Percentiles rank a stretch among this genome's conserved stretches.
Conservation (phyloP, 176 grass and related monocot genomes). For the Alopecurus myosuroides region DNA sequence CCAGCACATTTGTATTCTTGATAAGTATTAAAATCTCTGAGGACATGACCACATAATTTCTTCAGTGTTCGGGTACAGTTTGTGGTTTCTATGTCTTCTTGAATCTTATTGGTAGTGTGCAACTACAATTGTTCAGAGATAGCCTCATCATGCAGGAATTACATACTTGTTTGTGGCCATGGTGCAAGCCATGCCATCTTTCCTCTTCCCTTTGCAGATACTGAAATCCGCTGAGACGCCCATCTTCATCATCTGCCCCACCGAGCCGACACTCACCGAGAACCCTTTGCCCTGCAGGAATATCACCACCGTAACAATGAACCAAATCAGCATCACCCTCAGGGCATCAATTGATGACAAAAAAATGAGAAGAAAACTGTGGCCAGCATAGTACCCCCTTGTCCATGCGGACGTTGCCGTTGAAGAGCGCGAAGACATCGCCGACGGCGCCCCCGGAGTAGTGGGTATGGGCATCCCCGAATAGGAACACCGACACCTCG, state of each 20-base stretch:
- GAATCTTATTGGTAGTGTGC: background rate
- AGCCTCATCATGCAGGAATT: background rate
- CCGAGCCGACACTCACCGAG: conserved; percentile 65
- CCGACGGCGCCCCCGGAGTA: conserved; percentile 63
- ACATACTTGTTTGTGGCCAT: conserved; percentile 89
- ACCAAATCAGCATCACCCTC: background rate
- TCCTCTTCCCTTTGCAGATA: conserved; percentile 87
- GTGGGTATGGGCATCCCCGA: conserved; percentile 66
- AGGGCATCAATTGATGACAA: background rate
- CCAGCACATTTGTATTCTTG: background rate
- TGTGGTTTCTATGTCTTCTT: background rate
- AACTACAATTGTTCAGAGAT: conserved; percentile 6
- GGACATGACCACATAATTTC: background rate
- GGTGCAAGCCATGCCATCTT: conserved; percentile 84
- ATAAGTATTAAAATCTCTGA: background rate
- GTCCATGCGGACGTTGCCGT: conserved; percentile 64
- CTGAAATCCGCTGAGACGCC: conserved; percentile 71
- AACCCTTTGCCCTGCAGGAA: conserved; percentile 68
- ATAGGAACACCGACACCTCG: conserved; percentile 76
- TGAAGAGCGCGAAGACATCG: conserved; percentile 75
- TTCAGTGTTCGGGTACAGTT: background rate
- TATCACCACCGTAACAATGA: background rate
- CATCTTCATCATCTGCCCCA: conserved; percentile 76
- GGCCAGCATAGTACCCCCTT: conserved; percentile 42
- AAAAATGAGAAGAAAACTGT: background rate